Conservation (phyloP, 441 rosid genomes). For the Populus hybrid region DNA sequence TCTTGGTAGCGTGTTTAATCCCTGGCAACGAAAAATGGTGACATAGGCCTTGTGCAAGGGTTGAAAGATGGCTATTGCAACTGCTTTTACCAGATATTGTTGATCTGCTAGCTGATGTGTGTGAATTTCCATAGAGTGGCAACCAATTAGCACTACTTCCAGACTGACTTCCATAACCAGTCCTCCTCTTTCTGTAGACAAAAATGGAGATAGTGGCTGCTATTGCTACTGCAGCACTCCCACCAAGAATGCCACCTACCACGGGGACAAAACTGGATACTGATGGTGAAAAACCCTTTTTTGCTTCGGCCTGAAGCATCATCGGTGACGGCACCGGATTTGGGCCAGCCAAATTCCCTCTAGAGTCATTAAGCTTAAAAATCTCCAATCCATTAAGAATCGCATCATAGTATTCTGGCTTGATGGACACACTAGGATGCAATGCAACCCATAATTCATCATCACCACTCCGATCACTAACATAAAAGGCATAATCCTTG, state of each 20-base stretch:
- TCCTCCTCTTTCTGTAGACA: slow-evolving; percentile 36
- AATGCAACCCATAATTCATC: slow-evolving; percentile 43
- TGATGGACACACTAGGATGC: slow-evolving; percentile 31
- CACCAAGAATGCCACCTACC: slow-evolving; percentile 59
- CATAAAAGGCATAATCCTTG: slow-evolving; percentile 50
- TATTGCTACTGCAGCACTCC: slow-evolving; percentile 45
- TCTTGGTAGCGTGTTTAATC: slow-evolving; percentile 57
- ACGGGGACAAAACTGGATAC: slow-evolving; percentile 36
- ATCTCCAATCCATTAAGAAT: slow-evolving; percentile 69
- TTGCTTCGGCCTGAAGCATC: slow-evolving; percentile 29
- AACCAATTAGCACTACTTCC: slow-evolving; percentile 58
- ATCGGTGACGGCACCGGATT: slow-evolving; percentile 57
- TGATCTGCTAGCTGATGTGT: slow-evolving; percentile 48
- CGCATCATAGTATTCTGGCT: slow-evolving; percentile 50
- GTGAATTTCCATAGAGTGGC: slow-evolving; percentile 73
- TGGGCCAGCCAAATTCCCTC: slow-evolving; percentile 51
- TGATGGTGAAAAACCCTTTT: slow-evolving; percentile 34
- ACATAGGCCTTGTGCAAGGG: slow-evolving; percentile 65
- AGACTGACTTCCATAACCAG: slow-evolving; percentile 35
- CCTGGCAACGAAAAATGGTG: slow-evolving; percentile 61
- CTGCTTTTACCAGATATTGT: slow-evolving; percentile 77
- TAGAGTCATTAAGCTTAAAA: slow-evolving; percentile 45
- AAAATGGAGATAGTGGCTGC: slow-evolving; percentile 34
- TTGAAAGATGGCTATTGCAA: slow-evolving; percentile 52
- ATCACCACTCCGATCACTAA: slow-evolving; percentile 36